These are phyloP conservation scores for Medicago arabica DNA, from an alignment of 306 rosid species.

Conservation along the genomic window DNA sequence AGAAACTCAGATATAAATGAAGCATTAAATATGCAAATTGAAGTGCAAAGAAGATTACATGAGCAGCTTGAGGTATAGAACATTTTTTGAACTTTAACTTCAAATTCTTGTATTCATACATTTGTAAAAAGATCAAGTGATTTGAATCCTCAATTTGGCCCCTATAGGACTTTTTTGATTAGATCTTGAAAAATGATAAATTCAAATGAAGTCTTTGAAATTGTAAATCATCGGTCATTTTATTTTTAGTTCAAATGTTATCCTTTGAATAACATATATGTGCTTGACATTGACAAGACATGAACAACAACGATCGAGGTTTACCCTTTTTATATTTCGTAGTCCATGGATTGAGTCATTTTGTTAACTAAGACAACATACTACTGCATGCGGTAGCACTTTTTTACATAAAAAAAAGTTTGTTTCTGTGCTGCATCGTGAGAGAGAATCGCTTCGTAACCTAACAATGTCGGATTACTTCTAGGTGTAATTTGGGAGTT, in stretches of 20 bases:
- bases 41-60: conserved; percentile 85
- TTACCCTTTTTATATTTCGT: not conserved
- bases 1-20: conserved; percentile 75
- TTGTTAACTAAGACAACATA: no score
- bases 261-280: not conserved
- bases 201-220: not conserved
- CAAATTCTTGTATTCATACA: not conserved
- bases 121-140: not conserved
- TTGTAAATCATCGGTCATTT: not conserved
- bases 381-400: not conserved
- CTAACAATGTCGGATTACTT: not conserved
- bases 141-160: not conserved
- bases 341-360: no score
- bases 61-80: conserved; percentile 84
- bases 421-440: no score
- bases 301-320: not conserved
- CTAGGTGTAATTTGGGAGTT: not conserved
- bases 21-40: conserved; percentile 83
- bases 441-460: not conserved
- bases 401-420: not conserved
- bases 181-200: not conserved
- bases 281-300: not conserved
- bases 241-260: not conserved
- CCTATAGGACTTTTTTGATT: not conserved
- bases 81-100: conserved; percentile 12